Conservation (phyloP, 1,139 yeast species). For the Candida neerlandica region DNA sequence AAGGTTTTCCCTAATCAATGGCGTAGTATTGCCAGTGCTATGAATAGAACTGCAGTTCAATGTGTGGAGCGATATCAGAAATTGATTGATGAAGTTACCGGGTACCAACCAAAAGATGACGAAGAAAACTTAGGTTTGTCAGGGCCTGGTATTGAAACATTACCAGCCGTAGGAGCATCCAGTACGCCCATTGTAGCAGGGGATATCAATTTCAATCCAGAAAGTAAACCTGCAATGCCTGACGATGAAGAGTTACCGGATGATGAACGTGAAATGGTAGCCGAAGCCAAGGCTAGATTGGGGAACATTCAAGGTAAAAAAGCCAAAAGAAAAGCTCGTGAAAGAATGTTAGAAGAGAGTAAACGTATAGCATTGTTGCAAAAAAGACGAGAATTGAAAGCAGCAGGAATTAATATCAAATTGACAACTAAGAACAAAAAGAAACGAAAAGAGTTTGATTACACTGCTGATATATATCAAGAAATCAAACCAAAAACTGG, state of each 20-base stretch:
- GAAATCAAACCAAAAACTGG: conserved; percentile 76
- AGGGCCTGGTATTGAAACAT: conserved; percentile 59
- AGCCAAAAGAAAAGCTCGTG: conserved; percentile 89
- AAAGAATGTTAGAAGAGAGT: conserved; percentile 73
- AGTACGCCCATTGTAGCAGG: conserved; percentile 34
- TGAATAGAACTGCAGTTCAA: conserved; percentile 85
- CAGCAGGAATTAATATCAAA: conserved; percentile 73
- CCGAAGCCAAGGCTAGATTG: conserved; percentile 89
- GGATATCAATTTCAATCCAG: conserved; percentile 71
- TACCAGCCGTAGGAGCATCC: conserved; percentile 44
- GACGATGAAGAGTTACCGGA: conserved; percentile 81
- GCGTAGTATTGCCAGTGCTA: conserved; percentile 80
- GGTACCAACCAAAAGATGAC: conserved; percentile 17
- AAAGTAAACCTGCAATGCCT: conserved; percentile 81
- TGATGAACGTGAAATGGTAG: conserved; percentile 88
- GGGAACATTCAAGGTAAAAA: conserved; percentile 95
- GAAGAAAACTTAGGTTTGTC: conserved; percentile 41
- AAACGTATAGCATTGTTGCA: conserved; percentile 75
- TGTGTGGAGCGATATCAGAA: conserved; percentile 87
- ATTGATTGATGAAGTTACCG: conserved; percentile 60
- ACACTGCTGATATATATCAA: conserved; percentile 80
- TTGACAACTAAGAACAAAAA: conserved; percentile 54
- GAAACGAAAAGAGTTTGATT: conserved; percentile 65
- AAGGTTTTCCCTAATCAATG: conserved; percentile 87
- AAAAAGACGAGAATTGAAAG: conserved; percentile 80